These are phyloP conservation scores for Aquilaria yunnanensis DNA, from an alignment of 345 rosid genomes.

Conservation along the genomic window DNA sequence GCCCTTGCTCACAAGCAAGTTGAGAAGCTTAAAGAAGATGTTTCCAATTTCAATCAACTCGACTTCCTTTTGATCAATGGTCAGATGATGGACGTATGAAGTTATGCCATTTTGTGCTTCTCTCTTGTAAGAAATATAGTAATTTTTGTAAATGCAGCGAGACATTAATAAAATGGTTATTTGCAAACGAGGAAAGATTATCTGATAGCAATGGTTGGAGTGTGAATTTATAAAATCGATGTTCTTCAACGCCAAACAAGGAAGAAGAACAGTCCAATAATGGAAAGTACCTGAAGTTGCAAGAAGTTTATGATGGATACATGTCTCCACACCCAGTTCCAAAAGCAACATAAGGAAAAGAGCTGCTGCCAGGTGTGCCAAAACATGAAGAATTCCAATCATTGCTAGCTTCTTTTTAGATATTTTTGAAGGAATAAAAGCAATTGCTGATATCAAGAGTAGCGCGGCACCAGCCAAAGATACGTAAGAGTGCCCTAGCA, in stretches of 20 bases:
- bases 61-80: too few relatives aligned
- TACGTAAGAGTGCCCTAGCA: slow-evolving; percentile 65
- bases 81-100: too few relatives aligned
- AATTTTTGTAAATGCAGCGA: too few relatives aligned
- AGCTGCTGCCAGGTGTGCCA: slow-evolving; percentile 80
- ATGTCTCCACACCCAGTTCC: slow-evolving; percentile 83
- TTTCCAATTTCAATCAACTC: too few relatives aligned
- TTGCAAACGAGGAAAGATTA: too few relatives aligned
- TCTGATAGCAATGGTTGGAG: too few relatives aligned
- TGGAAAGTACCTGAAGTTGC: slow-evolving; percentile 68
- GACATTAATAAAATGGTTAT: too few relatives aligned
- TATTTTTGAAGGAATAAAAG: slow-evolving; percentile 73
- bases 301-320: slow-evolving; percentile 73
- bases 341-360: slow-evolving; percentile 78
- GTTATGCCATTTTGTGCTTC: too few relatives aligned
- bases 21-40: too few relatives aligned
- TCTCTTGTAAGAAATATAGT: too few relatives aligned
- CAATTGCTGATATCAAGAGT: slow-evolving; percentile 54
- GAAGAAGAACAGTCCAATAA: background rate
- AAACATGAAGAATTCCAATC: slow-evolving; percentile 78
- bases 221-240: too few relatives aligned
- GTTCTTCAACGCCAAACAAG: background rate
- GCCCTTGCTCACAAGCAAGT: too few relatives aligned
- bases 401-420: slow-evolving; percentile 67
- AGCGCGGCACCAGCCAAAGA: slow-evolving; percentile 65